A percentile compares a stretch with the other conserved stretches of the same genome.
Evolutionary conservation across 2,329 filamentous ascomycete species (phyloP).

Genomic region (Aureobasidium uvarum): DNA sequence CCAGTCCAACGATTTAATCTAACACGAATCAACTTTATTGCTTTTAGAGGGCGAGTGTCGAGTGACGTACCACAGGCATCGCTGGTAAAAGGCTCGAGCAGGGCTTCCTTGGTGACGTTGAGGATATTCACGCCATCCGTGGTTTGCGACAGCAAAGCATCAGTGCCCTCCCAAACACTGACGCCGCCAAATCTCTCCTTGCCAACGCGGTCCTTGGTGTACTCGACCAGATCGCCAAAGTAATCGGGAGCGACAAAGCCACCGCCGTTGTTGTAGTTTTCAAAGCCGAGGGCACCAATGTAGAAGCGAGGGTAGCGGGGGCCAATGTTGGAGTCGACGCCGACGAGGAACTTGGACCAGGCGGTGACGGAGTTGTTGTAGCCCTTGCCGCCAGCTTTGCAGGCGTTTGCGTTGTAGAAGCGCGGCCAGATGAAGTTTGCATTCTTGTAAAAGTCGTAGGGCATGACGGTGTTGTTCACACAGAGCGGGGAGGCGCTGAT

Average conservation of each 20-base stretch:
- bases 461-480: constrained; percentile 22
- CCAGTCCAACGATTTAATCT: constrained; percentile 11
- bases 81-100: constrained; percentile 19
- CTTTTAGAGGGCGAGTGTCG: not conserved
- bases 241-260: constrained; percentile 12
- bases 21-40: constrained; percentile 6
- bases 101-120: constrained; percentile 18
- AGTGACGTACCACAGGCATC: constrained; percentile 23
- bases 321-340: not conserved
- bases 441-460: constrained; percentile 22
- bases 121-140: not conserved
- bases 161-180: constrained; percentile 23
- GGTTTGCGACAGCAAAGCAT: not conserved
- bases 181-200: constrained; percentile 16
- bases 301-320: constrained; percentile 15
- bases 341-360: constrained; percentile 16
- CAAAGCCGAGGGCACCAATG: constrained; percentile 22
- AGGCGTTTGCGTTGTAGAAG: constrained; percentile 25
- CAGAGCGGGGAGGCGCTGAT: constrained; percentile 20
- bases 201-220: constrained; percentile 9
- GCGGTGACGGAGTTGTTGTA: constrained; percentile 18
- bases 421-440: constrained; percentile 27
- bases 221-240: constrained; percentile 11
- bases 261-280: constrained; percentile 13
- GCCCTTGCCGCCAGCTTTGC: constrained; percentile 11